Evolutionary conservation across 2,329 filamentous ascomycete genomes (phyloP).

Genomic region (Rutstroemia sp.): DNA sequence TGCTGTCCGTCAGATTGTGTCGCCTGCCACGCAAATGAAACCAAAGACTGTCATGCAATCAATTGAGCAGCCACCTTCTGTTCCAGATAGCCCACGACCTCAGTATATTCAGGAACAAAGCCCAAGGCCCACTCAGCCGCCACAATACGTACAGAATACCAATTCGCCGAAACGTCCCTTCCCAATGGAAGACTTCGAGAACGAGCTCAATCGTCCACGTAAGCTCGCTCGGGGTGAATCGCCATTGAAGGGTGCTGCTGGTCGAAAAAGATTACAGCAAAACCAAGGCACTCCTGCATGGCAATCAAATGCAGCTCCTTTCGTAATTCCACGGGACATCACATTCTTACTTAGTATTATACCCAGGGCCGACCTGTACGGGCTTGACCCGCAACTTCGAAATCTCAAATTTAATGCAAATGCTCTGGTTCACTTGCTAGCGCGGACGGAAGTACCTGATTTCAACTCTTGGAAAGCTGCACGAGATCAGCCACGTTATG

Average conservation of each 20-base stretch:
- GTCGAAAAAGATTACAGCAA: slow-evolving; percentile 56
- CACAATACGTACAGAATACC: slow-evolving; percentile 22
- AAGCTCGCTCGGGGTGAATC: slow-evolving; percentile 87
- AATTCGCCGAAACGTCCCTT: slow-evolving; percentile 35
- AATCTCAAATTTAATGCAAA: slow-evolving; percentile 54
- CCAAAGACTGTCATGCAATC: slow-evolving; percentile 50
- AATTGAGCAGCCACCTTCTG: slow-evolving; percentile 43
- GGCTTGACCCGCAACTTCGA: slow-evolving; percentile 38
- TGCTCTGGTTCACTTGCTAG: slow-evolving; percentile 66
- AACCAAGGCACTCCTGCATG: slow-evolving; percentile 34
- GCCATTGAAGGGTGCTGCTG: slow-evolving; percentile 84
- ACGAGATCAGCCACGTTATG: slow-evolving; percentile 27
- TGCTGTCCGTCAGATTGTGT: slow-evolving; percentile 73
- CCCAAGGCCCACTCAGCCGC: slow-evolving; percentile 28
- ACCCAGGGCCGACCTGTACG: slow-evolving; percentile 59
- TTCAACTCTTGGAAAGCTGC: slow-evolving; percentile 46
- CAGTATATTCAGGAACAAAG: slow-evolving; percentile 25
- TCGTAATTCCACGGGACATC: slow-evolving; percentile 65
- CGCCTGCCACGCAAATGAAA: slow-evolving; percentile 68
- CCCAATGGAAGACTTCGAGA: slow-evolving; percentile 59
- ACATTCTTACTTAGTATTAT: slow-evolving; percentile 55
- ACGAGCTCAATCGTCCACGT: slow-evolving; percentile 65
- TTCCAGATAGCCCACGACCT: slow-evolving; percentile 31
- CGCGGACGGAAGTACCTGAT: slow-evolving; percentile 58
- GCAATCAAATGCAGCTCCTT: slow-evolving; percentile 32